These are phyloP conservation scores for Discostella stelligera DNA, from an alignment of 352 stramenopile species.

Conservation along the genomic window DNA sequence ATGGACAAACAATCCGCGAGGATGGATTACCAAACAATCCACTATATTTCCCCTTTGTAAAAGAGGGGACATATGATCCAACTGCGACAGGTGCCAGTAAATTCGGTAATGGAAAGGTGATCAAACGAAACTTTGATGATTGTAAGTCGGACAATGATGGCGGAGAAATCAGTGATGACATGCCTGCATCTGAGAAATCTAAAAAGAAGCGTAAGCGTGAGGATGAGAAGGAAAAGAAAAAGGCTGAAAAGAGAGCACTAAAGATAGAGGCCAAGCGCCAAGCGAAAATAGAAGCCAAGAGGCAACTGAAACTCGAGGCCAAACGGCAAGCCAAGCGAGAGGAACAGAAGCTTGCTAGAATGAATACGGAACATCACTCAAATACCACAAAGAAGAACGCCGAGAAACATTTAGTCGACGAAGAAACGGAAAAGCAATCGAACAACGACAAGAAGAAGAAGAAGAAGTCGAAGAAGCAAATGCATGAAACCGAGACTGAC, in stretches of 20 bases:
- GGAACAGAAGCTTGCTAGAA: slow-evolving; percentile 56
- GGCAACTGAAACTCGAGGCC: slow-evolving; percentile 43
- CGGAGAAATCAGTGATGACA: slow-evolving; percentile 24
- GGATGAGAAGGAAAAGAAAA: slow-evolving; percentile 56
- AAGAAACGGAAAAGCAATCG: slow-evolving; percentile 22
- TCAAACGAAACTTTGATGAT: slow-evolving; percentile 80
- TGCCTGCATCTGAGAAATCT: slow-evolving; percentile 28
- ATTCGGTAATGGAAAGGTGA: slow-evolving; percentile 71
- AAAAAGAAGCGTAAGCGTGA: slow-evolving; percentile 43
- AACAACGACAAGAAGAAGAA: slow-evolving; percentile 32
- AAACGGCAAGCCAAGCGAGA: slow-evolving; percentile 56
- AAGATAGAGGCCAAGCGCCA: slow-evolving; percentile 62
- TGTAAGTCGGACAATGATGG: slow-evolving; percentile 19
- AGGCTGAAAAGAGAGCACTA: slow-evolving; percentile 57
- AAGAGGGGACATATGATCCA: slow-evolving; percentile 64
- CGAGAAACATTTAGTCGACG: neutral
- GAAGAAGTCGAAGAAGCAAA: slow-evolving; percentile 17
- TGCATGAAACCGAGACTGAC: slow-evolving; percentile 28
- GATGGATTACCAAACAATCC: slow-evolving; percentile 77
- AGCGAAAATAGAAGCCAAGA: slow-evolving; percentile 73
- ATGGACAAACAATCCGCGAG: slow-evolving; percentile 43
- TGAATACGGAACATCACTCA: slow-evolving; percentile 17
- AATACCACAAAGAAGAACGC: slow-evolving; percentile 9
- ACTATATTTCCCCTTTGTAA: slow-evolving; percentile 74
- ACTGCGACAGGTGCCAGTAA: slow-evolving; percentile 26